Conservation (phyloP, 148 eudicot species). For the Beta vulgaris region DNA sequence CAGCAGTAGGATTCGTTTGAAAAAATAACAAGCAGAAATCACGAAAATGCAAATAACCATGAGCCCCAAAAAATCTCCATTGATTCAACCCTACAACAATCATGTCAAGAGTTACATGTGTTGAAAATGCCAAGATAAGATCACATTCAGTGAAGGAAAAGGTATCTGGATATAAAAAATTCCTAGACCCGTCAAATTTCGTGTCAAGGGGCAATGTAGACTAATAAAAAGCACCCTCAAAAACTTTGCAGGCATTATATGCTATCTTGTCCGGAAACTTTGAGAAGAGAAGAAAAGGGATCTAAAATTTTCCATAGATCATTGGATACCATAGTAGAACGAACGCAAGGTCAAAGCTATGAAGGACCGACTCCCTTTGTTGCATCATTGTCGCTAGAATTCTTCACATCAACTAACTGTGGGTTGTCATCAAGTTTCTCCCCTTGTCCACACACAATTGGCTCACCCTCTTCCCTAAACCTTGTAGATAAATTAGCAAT, state of each 20-base stretch:
- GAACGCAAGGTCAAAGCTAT: neutral
- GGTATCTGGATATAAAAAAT: slow-evolving; percentile 4
- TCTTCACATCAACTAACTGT: neutral
- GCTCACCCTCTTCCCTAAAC: slow-evolving; percentile 26
- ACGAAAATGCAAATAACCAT: neutral
- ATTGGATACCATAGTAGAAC: neutral
- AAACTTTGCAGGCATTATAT: slow-evolving; percentile 9
- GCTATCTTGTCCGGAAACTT: slow-evolving; percentile 12
- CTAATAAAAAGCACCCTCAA: slow-evolving; percentile 8
- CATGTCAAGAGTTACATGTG: slow-evolving; percentile 18
- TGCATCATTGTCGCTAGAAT: slow-evolving; percentile 13
- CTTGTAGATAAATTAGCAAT: slow-evolving; percentile 17
- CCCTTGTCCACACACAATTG: slow-evolving; percentile 17
- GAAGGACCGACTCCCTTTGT: neutral
- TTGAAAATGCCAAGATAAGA: slow-evolving; percentile 14
- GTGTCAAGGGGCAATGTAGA: slow-evolving; percentile 1
- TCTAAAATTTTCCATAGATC: neutral
- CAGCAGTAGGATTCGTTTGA: neutral
- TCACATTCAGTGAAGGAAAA: slow-evolving; percentile 11
- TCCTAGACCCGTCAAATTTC: slow-evolving; percentile 8
- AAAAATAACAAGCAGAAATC: neutral
- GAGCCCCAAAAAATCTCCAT: slow-evolving; percentile 13
- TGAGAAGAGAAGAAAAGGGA: neutral
- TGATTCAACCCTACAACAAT: slow-evolving; percentile 20
- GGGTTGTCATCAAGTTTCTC: slow-evolving; percentile 16